Percentiles rank a stretch among this genome's conserved stretches.
phyloP scores from a whole-genome alignment of 1,284 basidiomycete species.

The Apiotrichum siamense region DNA sequence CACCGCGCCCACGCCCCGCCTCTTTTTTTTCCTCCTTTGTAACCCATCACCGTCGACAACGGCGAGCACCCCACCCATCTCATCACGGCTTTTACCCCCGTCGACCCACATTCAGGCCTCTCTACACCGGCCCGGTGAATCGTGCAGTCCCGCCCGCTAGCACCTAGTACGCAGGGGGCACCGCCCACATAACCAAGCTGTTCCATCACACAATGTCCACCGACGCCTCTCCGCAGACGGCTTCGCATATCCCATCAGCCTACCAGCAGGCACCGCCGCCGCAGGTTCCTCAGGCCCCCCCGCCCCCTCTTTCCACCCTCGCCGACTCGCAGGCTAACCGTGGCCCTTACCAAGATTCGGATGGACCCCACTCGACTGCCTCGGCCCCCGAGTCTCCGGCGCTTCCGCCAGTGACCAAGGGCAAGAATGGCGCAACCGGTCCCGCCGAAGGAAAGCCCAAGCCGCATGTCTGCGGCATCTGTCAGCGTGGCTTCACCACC shows the following conservation, averaged over 20 bases:
- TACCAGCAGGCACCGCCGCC: constrained; percentile 7
- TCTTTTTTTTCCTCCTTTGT: neutral
- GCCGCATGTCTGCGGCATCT: constrained; percentile 43
- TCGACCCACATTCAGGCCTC: too few relatives aligned
- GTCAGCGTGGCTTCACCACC: constrained; percentile 41
- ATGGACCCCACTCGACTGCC: neutral
- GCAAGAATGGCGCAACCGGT: constrained; percentile 44
- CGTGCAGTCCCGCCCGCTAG: constrained; percentile 2
- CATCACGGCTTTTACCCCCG: too few relatives aligned
- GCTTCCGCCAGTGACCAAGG: constrained; percentile 23
- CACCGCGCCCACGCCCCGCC: neutral
- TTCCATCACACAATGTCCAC: constrained; percentile 10
- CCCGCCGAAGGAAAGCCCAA: constrained; percentile 44
- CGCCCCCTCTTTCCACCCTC: neutral
- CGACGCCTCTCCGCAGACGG: constrained; percentile 11
- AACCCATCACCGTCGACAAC: too few relatives aligned
- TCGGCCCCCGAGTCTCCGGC: constrained; percentile 12
- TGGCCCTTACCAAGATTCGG: constrained; percentile 9
- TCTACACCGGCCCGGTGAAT: too few relatives aligned
- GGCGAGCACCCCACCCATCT: too few relatives aligned
- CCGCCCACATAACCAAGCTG: neutral
- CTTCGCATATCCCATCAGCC: constrained; percentile 5
- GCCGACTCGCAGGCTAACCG: constrained; percentile 7
- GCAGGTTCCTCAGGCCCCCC: constrained; percentile 6
- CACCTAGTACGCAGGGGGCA: constrained; percentile 2